phyloP scores from a whole-genome alignment of 169 alveolate species.

The Plasmodium coatneyi region DNA sequence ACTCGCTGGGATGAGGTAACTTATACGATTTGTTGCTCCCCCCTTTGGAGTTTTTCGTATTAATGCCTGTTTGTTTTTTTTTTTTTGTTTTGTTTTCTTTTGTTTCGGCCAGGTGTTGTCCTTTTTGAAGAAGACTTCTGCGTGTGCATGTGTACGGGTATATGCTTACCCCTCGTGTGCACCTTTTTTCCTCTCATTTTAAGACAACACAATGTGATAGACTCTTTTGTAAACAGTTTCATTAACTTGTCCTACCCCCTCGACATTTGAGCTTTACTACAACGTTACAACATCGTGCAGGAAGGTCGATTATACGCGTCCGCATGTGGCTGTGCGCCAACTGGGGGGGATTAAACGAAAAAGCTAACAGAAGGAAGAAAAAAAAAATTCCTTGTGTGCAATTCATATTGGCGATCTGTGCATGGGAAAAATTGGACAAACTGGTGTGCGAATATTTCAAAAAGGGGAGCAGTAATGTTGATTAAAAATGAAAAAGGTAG shows the following conservation, averaged over 20 bases:
- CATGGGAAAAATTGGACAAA: constrained; percentile 4
- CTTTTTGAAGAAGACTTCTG: not conserved
- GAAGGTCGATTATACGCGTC: not conserved
- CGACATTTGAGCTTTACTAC: not conserved
- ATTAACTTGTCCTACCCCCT: not conserved
- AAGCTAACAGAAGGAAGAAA: not conserved
- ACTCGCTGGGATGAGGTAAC: not conserved
- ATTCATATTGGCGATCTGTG: not conserved
- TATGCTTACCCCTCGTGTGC: not conserved
- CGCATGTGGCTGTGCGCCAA: not conserved
- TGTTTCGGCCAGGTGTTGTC: not conserved
- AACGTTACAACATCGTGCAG: not conserved
- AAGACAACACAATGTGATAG: not conserved
- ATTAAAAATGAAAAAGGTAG: not conserved
- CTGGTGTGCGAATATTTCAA: not conserved
- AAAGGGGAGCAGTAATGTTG: not conserved
- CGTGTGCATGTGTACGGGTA: not conserved
- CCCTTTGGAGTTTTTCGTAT: not conserved
- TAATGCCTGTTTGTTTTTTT: not conserved
- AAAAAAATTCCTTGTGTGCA: not conserved
- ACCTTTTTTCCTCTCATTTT: not conserved
- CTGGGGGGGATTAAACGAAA: not conserved
- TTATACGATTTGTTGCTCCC: not conserved
- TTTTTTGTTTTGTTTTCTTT: not conserved
- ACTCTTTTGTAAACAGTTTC: not conserved